Percentiles rank a stretch among this genome's conserved stretches.
Evolutionary conservation across 1,284 basidiomycete species (phyloP).

Genomic region (Thelephora terrestris): DNA sequence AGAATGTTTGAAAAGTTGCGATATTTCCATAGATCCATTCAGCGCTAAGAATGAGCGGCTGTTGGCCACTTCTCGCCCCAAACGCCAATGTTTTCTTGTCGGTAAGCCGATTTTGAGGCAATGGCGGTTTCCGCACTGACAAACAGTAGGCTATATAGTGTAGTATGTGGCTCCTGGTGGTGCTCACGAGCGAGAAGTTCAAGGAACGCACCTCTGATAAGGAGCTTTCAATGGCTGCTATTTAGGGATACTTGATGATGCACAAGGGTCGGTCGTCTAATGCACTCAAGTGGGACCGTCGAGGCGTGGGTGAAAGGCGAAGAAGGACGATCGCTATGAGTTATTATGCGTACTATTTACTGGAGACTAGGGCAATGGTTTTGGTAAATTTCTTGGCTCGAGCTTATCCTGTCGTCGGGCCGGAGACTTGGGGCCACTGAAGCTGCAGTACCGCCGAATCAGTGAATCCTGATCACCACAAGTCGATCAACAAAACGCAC

Average conservation of each 20-base stretch:
- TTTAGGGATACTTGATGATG: constrained; percentile 69
- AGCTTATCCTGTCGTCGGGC: too few species aligned
- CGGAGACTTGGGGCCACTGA: too few species aligned
- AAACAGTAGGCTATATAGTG: too few species aligned
- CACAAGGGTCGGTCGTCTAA: constrained; percentile 53
- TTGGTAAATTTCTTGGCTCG: too few species aligned
- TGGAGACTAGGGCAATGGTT: too few species aligned
- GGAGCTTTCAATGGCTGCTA: constrained; percentile 59
- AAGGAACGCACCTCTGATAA: constrained; percentile 48
- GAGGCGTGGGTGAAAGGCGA: constrained; percentile 33
- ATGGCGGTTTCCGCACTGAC: neutral
- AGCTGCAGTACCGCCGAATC: too few species aligned
- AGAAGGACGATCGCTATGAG: constrained; percentile 7
- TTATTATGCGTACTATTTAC: too few species aligned
- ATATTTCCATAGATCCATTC: constrained; percentile 47
- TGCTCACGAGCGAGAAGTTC: constrained; percentile 46
- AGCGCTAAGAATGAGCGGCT: constrained; percentile 40
- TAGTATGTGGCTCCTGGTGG: too few species aligned
- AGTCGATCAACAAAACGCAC: neutral
- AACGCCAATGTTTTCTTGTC: constrained; percentile 63
- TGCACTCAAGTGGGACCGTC: constrained; percentile 35
- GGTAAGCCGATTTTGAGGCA: constrained; percentile 22
- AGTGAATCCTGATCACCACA: too few species aligned
- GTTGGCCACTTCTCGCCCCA: constrained; percentile 45
- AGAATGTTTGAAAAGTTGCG: constrained; percentile 37